phyloP scores from a whole-genome alignment of 257 asterid species.

The Ehretia macrophylla region DNA sequence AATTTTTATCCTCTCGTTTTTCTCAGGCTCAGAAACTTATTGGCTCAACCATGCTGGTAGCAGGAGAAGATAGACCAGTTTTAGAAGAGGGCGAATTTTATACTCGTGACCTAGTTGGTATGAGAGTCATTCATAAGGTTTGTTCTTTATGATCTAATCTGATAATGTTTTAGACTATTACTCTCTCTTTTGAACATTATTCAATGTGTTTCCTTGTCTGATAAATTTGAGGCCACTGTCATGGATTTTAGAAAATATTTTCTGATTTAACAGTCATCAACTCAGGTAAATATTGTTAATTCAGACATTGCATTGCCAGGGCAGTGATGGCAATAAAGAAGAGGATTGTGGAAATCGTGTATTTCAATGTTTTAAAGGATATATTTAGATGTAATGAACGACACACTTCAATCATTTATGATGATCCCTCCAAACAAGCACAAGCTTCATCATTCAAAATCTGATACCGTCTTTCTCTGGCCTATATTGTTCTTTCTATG shows the following conservation, averaged over 20 bases:
- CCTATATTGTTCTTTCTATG: neutral
- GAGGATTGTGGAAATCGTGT: no score
- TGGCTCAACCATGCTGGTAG: conserved; percentile 78
- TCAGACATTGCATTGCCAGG: no score
- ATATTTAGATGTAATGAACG: no score
- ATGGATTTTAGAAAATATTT: no score
- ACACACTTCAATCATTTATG: no score
- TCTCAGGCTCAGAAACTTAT: conserved; percentile 84
- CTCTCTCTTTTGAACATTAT: neutral
- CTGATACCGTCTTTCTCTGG: neutral
- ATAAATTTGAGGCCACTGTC: no score
- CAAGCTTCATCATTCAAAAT: neutral
- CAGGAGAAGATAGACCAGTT: conserved; percentile 69
- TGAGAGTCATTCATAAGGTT: conserved; percentile 81
- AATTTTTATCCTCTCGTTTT: no score
- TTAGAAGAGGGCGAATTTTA: conserved; percentile 91
- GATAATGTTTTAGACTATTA: neutral
- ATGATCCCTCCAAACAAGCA: no score
- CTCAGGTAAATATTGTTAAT: no score
- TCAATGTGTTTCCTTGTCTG: neutral
- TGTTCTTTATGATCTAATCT: conserved; percentile 17
- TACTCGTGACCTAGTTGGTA: conserved; percentile 81
- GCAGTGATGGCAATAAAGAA: no score
- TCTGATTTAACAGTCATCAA: no score
- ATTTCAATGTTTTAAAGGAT: no score